Base-by-base conservation (phyloP, 2,329 filamentous ascomycete species). In the Diaporthe amygdali region DNA sequence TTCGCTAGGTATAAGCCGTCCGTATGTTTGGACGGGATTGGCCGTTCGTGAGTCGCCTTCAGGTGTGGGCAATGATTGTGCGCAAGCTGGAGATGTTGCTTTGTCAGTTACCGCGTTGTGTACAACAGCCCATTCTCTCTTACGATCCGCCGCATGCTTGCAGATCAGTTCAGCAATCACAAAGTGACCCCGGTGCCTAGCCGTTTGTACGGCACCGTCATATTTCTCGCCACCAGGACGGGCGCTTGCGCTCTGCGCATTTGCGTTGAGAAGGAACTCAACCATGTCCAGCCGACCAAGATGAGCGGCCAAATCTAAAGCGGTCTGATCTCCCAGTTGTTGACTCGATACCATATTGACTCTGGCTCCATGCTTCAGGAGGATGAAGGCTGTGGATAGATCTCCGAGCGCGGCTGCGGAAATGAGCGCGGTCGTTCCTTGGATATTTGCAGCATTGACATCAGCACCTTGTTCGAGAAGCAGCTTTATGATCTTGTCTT, bases 251-350 rank as follows among this genome's bases (percentile, higher is more conserved):
- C 66, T 70, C 4, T 49, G 5, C 4, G 39, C 70, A 39, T 68
- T 68, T 12, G 51, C 56, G 20, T 72, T 72, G n/a, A 72, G 27
- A 8, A 72, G 49, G 1, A 69, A 34, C 9, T 66, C 39, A 4
- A 52, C 67, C 52, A 72, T 63, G 39, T 72, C 70, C n/a, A 72
- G 20, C 12, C 66, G 22, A 0, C 70, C 70, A 2, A 0, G 0
- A 0, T 0, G 1, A 12, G 56, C 70, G 14, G 70, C 70, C 1
- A 2, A 1, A n/a, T 69, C 66, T 12, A 72, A 47, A 17, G 56
- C 56, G 2, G 56, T 59, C 8, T 10, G 17, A n/a, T 27, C 46
- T 9, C 2, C 20, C 2, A 22, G 7, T 25, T 49, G 2, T 17
- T 2, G 3, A 4, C 2, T 30, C 4, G 15, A 52, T 30, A 32